Base-by-base conservation (phyloP, 192 early-diverging fungal species). In the Backusella macrospora region DNA sequence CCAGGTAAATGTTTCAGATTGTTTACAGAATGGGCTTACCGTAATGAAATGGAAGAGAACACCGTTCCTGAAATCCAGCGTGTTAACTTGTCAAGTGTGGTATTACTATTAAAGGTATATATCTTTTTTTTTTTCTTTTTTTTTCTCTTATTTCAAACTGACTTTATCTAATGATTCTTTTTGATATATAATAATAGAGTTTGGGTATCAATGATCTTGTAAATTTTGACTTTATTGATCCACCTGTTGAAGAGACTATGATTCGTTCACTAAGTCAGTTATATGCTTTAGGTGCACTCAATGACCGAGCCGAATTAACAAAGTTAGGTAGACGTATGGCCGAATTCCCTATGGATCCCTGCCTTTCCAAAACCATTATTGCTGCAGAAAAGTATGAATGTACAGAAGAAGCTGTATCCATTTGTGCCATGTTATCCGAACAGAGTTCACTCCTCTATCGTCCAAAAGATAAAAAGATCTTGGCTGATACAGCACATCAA, bases 221-320 rank as follows among this genome's bases (percentile, higher is more conserved):
- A 26, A 92, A 95, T 65, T 99, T 99, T 87, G 97, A 96, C 66
- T 99, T 98, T 81, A 93, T 99, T 92, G 98, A 99, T 81, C 96
- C 97, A 40, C 98, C 98, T 23, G 93, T 95, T 7, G 89, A 96
- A 5, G 92, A 96, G 42, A 95, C 95, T 8, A 76, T 99, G 74
- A 93, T 98, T 71, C 92, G 92, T 7, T 95, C 97, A 18, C 85
- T 99, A 74, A 96, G 96, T 84, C 88, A 94, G 49, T 78, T 99
- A 47, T 98, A 91, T 80, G 95, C 93, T 13, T 85, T 99, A 26
- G 96, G 96, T 23, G 93, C 96, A 21, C 81, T 99, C 45, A 97
- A 98, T 80, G 93, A 95, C 55, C 87, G 87, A 6, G 98, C 97
- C 14, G 92, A 97, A 78, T 75, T 99, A 71, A 99, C 98, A 14